phyloP scores from a whole-genome alignment of 169 alveolate species.

The Cyclospora cayetanensis region DNA sequence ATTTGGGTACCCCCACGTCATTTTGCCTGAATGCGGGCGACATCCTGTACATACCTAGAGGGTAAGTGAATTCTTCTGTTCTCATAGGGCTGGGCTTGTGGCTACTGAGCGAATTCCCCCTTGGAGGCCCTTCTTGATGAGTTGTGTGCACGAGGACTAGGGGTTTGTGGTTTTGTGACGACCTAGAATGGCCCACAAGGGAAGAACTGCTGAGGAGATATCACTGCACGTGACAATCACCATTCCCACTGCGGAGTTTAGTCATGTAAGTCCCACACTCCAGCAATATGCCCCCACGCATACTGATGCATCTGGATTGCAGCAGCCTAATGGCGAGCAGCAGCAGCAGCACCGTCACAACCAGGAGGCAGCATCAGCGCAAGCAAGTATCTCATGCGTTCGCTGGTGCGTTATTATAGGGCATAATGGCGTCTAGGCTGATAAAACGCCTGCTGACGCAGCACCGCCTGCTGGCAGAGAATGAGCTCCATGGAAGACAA shows the following conservation, averaged over 20 bases:
- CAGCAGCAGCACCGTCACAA: conserved; percentile 38
- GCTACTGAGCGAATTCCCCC: too few species aligned
- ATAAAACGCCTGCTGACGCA: conserved; percentile 7
- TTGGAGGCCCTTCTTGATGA: too few species aligned
- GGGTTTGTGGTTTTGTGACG: neutral
- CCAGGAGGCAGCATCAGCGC: too few species aligned
- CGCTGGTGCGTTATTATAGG: too few species aligned
- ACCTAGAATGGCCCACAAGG: conserved; percentile 64
- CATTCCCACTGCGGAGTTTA: conserved; percentile 65
- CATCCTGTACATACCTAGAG: conserved; percentile 73
- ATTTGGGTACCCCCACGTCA: conserved; percentile 30
- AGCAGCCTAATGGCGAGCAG: neutral
- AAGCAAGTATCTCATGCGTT: too few species aligned
- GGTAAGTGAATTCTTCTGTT: too few species aligned
- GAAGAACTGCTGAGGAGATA: conserved; percentile 18
- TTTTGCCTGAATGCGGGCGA: conserved; percentile 56
- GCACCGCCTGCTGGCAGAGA: conserved; percentile 12
- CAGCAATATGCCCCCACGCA: neutral
- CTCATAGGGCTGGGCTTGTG: too few species aligned
- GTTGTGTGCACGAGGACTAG: too few species aligned
- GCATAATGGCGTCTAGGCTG: neutral
- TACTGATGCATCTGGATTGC: neutral
- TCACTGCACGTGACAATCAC: conserved; percentile 73
- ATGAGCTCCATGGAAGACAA: neutral
- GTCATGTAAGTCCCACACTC: conserved; percentile 45